Base-by-base conservation (phyloP, 768 basidiomycete genomes). In the Rhodotorula babjevae region DNA sequence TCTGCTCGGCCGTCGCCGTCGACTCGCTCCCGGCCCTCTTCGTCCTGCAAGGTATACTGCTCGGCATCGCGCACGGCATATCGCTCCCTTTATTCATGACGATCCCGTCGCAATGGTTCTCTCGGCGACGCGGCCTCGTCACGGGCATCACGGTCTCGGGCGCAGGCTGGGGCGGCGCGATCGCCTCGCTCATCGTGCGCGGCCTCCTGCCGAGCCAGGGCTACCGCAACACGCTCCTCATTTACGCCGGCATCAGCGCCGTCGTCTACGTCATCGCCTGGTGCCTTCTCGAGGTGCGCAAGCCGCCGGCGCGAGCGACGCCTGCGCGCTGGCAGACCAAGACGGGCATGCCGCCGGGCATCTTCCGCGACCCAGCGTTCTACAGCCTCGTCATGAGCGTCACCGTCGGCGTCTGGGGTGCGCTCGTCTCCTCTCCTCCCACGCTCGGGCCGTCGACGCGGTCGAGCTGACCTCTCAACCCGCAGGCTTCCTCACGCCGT, bases 71-170 rank as follows among this genome's bases (percentile, higher is more conserved):
- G 10, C 71, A 72, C 47, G 71, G 67, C 27, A 64, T 72, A 46
- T 44, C 58, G 18, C 58, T 72, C 3, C 71, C 71, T 0, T 63
- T 72, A 8, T 80, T 79, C 77, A 79, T 80, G 78, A 77, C 77
- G 0, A 64, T 79, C 2, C 80, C 80, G 11, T 73, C 74, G 6
- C 80, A 80, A 23, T 80, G 78, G 78, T 80, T 80, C 71, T 76
- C 73, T 58, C 74, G 69, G 49, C 56, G 72, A 11, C 63, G 80
- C 33, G 80, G 80, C 0, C 33, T 79, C 0, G 79, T 79, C 0
- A 79, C 76, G 42, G 80, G 80, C 12, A 72, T 79, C 47, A 75
- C 77, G 14, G 77, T 79, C 5, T 71, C 71, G 18, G 79, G 79
- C 1, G 76, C 78, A 5, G 79, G 65, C 3, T 67, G 78, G 29